Evolutionary conservation across 1,139 yeast species (phyloP).

Genomic region (Debaryomyces nepalensis): DNA sequence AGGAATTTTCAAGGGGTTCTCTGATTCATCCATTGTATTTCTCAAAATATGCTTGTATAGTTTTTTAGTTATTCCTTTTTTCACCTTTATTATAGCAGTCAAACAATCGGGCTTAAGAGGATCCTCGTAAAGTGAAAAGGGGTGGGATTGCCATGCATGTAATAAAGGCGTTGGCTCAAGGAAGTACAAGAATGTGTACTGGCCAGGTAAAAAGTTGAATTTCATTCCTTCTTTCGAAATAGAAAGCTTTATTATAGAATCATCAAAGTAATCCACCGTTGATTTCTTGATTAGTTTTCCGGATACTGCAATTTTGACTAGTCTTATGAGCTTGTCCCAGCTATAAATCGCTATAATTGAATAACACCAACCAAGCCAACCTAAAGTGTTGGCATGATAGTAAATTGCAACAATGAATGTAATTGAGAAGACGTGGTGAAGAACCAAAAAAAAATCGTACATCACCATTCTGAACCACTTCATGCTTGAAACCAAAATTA

Average conservation of each 20-base stretch:
- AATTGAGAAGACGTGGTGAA: constrained; percentile 35
- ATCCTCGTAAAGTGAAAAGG: constrained; percentile 24
- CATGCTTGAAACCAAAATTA: constrained; percentile 8
- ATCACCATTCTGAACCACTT: constrained; percentile 18
- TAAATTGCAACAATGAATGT: constrained; percentile 39
- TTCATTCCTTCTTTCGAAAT: constrained; percentile 14
- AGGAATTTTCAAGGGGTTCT: background rate
- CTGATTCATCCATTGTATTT: background rate
- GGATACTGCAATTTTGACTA: constrained; percentile 35
- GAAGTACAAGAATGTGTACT: constrained; percentile 23
- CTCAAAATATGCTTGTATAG: constrained; percentile 7
- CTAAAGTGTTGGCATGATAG: constrained; percentile 40
- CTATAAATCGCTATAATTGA: constrained; percentile 41
- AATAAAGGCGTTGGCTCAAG: constrained; percentile 13
- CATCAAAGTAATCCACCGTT: constrained; percentile 30
- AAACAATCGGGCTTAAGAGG: constrained; percentile 14
- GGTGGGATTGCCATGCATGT: constrained; percentile 27
- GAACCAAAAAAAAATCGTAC: constrained; percentile 37
- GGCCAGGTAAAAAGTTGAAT: constrained; percentile 18
- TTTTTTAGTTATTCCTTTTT: constrained; percentile 24
- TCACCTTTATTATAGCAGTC: constrained; percentile 21
- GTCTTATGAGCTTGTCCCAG: constrained; percentile 40
- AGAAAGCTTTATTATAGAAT: constrained; percentile 16
- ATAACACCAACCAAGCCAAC: constrained; percentile 51
- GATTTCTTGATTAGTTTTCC: constrained; percentile 26